A percentile compares a stretch with the other conserved stretches of the same genome.
phyloP scores from a whole-genome alignment of 345 rosid genomes.

The Salix viminalis region DNA sequence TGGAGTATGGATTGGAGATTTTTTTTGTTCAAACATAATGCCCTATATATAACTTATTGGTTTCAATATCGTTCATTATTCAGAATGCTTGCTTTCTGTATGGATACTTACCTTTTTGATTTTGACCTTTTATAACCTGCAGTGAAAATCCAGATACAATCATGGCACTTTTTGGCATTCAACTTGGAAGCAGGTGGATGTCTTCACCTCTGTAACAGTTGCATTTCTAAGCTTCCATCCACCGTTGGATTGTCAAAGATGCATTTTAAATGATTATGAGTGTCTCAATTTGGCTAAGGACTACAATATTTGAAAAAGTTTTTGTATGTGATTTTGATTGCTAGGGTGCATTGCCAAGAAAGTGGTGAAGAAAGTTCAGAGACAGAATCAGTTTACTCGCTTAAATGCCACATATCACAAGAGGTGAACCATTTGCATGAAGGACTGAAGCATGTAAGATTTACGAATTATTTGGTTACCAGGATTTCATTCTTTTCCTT shows the following conservation, averaged over 20 bases:
- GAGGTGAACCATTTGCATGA: conserved; percentile 99
- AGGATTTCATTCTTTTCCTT: neutral
- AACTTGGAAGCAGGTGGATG: conserved; percentile 77
- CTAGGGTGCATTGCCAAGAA: conserved; percentile 87
- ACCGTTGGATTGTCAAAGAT: neutral
- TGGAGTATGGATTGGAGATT: neutral
- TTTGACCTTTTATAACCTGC: conserved; percentile 18
- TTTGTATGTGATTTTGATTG: neutral
- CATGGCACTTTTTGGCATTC: conserved; percentile 78
- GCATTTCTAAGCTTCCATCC: neutral
- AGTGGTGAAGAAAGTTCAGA: conserved; percentile 83
- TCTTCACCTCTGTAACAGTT: neutral
- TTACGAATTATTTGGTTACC: neutral
- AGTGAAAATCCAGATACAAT: conserved; percentile 65
- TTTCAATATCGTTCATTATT: neutral
- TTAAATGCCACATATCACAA: conserved; percentile 95
- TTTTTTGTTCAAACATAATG: neutral
- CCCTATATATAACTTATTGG: neutral
- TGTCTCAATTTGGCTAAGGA: neutral
- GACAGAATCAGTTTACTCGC: conserved; percentile 76
- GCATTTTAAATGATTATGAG: neutral
- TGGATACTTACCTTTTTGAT: neutral
- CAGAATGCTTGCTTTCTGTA: neutral
- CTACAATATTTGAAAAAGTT: neutral
- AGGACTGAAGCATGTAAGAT: conserved; percentile 91